These are phyloP conservation scores for Ilyonectria destructans DNA, from an alignment of 2,329 filamentous ascomycete species.

Conservation along the genomic window DNA sequence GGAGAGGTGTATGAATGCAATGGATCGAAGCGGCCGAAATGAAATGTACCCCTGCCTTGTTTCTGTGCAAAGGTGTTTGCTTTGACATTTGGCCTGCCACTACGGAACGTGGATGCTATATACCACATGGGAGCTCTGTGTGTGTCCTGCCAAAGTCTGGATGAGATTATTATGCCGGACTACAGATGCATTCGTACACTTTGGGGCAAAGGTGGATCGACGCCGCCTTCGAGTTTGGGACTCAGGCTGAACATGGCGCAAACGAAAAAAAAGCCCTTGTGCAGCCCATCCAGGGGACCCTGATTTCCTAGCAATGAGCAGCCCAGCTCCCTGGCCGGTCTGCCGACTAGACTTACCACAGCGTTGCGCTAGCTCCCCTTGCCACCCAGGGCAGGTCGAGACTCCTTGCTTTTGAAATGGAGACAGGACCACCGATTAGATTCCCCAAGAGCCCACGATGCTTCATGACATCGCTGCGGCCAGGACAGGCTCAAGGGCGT, in stretches of 20 bases:
- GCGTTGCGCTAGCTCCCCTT: conserved; percentile 16
- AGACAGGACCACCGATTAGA: background rate
- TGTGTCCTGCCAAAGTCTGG: background rate
- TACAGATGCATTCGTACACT: background rate
- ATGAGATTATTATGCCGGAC: background rate
- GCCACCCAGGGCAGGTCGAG: conserved; percentile 3
- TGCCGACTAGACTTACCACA: conserved; percentile 4
- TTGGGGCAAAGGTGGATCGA: conserved; percentile 15
- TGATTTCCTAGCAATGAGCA: conserved; percentile 16
- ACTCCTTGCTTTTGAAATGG: conserved; percentile 10
- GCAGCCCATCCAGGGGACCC: conserved; percentile 24
- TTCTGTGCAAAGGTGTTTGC: background rate
- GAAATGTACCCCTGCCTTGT: conserved; percentile 1
- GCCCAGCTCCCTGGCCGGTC: conserved; percentile 16
- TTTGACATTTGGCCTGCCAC: background rate
- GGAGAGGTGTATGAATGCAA: background rate
- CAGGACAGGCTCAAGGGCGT: background rate
- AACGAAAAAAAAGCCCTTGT: conserved; percentile 20
- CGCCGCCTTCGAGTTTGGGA: conserved; percentile 2
- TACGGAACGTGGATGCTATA: conserved; percentile 7
- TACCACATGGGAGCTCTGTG: background rate
- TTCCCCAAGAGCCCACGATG: background rate
- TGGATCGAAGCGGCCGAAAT: conserved; percentile 4
- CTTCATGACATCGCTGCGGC: background rate
- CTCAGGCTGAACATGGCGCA: conserved; percentile 16